These are phyloP conservation scores for Lactarius trivialis DNA, from an alignment of 768 basidiomycete genomes.

Conservation along the genomic window DNA sequence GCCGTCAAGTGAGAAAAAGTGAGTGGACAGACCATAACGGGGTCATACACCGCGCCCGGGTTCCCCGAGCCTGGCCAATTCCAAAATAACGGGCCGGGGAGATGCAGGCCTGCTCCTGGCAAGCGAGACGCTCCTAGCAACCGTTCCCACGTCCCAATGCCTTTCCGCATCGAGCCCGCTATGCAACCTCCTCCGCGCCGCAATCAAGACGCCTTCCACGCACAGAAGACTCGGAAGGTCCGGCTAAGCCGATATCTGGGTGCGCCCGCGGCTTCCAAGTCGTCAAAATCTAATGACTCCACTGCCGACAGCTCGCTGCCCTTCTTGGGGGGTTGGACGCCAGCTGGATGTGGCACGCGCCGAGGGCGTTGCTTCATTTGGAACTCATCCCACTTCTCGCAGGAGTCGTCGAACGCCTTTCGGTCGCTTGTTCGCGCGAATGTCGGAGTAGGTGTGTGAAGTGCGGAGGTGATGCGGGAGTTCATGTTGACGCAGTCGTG, in stretches of 20 bases:
- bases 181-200: conserved; percentile 3
- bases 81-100: neutral
- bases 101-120: neutral
- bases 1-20: neutral
- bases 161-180: neutral
- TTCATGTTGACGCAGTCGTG: conserved; percentile 47
- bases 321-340: neutral
- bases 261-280: conserved; percentile 17
- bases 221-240: conserved; percentile 47
- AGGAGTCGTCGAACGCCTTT: conserved; percentile 50
- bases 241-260: conserved; percentile 40
- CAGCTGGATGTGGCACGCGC: neutral
- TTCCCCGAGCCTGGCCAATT: neutral
- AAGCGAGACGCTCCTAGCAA: conserved; percentile 11
- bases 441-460: conserved; percentile 42
- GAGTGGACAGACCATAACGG: conserved; percentile 1
- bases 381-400: conserved; percentile 51
- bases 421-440: conserved; percentile 42
- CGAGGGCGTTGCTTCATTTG: conserved; percentile 31
- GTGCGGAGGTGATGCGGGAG: conserved; percentile 40
- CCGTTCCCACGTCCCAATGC: conserved; percentile 10
- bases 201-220: conserved; percentile 43
- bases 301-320: conserved; percentile 1
- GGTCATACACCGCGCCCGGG: conserved; percentile 2
- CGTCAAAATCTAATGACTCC: neutral